Evolutionary conservation across 1,284 basidiomycete genomes (phyloP).

Genomic region (Amylostereum areolatum): DNA sequence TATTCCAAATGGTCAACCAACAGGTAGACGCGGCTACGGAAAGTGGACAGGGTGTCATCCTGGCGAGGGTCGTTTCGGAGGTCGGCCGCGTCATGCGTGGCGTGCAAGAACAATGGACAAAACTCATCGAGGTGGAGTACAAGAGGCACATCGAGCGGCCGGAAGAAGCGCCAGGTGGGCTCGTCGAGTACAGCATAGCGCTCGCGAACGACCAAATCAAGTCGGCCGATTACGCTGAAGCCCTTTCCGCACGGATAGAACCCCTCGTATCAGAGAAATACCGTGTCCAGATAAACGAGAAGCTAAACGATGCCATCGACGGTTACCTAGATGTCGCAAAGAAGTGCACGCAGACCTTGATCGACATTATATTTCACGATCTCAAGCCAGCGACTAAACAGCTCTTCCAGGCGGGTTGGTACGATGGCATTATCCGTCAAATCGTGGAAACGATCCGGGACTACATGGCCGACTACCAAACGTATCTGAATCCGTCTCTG

Average conservation of each 20-base stretch:
- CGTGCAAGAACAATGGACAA: constrained; percentile 88
- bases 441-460: constrained; percentile 96
- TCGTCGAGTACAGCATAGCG: constrained; percentile 96
- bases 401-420: constrained; percentile 86
- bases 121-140: constrained; percentile 79
- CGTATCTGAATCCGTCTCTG: constrained; percentile 86
- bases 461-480: constrained; percentile 90
- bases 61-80: constrained; percentile 88
- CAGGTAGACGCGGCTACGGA: constrained; percentile 94
- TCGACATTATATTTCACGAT: constrained; percentile 95
- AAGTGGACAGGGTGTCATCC: constrained; percentile 91
- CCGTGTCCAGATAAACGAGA: constrained; percentile 74
- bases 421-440: constrained; percentile 78
- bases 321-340: constrained; percentile 98
- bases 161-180: constrained; percentile 81
- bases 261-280: constrained; percentile 94
- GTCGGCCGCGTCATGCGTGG: constrained; percentile 85
- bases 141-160: constrained; percentile 86
- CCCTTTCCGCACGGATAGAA: constrained; percentile 81
- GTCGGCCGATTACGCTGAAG: constrained; percentile 90
- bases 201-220: constrained; percentile 99
- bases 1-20: constrained; percentile 99
- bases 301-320: constrained; percentile 94
- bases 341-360: constrained; percentile 90
- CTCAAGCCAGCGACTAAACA: constrained; percentile 84